phyloP scores from a whole-genome alignment of 805 yeast genomes.

The Yamadazyma ubonensis region DNA sequence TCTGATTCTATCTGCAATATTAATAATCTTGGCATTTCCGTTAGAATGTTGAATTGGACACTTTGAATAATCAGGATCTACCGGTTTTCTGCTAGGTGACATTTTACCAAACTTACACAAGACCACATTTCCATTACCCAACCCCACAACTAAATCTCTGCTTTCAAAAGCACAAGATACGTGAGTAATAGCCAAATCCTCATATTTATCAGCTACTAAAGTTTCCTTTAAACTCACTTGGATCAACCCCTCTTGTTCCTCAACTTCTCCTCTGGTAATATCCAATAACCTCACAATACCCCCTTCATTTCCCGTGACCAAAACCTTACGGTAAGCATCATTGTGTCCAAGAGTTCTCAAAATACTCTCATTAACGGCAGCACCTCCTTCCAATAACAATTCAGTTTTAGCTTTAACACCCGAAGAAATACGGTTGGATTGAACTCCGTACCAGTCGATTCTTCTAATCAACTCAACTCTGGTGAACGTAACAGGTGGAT shows the following conservation, averaged over 20 bases:
- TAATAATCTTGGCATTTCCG: slow-evolving; percentile 40
- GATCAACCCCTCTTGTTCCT: slow-evolving; percentile 29
- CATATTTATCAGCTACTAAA: slow-evolving; percentile 23
- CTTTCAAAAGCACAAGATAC: slow-evolving; percentile 77
- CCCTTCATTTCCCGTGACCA: slow-evolving; percentile 83
- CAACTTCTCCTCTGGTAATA: slow-evolving; percentile 67
- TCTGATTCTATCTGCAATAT: slow-evolving; percentile 56
- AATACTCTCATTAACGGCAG: slow-evolving; percentile 49
- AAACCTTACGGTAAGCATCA: slow-evolving; percentile 43
- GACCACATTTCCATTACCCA: slow-evolving; percentile 69
- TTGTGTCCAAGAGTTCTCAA: slow-evolving; percentile 33
- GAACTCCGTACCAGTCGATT: slow-evolving; percentile 77
- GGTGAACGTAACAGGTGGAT: slow-evolving; percentile 65
- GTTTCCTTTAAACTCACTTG: slow-evolving; percentile 36
- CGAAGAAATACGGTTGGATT: slow-evolving; percentile 34
- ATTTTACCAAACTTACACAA: slow-evolving; percentile 64
- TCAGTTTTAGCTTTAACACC: slow-evolving; percentile 43
- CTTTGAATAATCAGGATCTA: slow-evolving; percentile 24
- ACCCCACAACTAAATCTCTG: slow-evolving; percentile 71
- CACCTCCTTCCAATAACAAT: slow-evolving; percentile 74
- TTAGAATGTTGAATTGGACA: slow-evolving; percentile 33
- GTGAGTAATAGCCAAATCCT: slow-evolving; percentile 37
- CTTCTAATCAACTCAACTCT: slow-evolving; percentile 53
- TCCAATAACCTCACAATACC: slow-evolving; percentile 86
- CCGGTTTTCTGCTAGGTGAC: slow-evolving; percentile 12